A percentile compares a stretch with the other conserved stretches of the same genome.
Conservation (phyloP, 371 early-diverging fungal genomes). For the Rhizopus sp. region DNA sequence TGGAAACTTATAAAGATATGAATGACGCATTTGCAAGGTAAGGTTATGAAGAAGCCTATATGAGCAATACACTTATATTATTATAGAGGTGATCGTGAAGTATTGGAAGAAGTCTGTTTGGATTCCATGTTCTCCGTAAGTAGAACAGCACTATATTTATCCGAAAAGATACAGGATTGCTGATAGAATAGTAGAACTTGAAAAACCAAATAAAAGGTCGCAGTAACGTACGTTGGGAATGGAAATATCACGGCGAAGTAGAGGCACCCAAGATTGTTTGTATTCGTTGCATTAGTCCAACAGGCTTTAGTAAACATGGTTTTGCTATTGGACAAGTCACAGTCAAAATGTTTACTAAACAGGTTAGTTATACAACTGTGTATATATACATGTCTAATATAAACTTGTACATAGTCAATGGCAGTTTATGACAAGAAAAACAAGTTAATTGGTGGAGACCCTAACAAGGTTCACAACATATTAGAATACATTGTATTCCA, state of each 20-base stretch:
- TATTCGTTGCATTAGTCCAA: constrained; percentile 54
- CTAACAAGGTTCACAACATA: constrained; percentile 59
- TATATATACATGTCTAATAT: background rate
- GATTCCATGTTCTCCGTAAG: constrained; percentile 64
- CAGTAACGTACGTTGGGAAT: constrained; percentile 61
- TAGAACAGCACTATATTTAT: background rate
- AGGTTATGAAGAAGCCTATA: background rate
- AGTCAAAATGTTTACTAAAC: constrained; percentile 69
- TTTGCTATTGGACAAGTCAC: constrained; percentile 70
- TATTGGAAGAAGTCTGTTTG: constrained; percentile 64
- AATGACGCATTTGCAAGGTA: constrained; percentile 73
- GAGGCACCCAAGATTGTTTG: constrained; percentile 66
- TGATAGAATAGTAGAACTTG: constrained; percentile 43
- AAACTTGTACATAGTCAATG: constrained; percentile 45
- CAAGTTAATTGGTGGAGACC: constrained; percentile 57
- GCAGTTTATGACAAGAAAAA: constrained; percentile 63
- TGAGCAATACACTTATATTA: background rate
- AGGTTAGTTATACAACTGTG: constrained; percentile 33
- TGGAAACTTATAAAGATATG: constrained; percentile 69
- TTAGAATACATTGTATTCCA: constrained; percentile 76
- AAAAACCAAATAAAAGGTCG: constrained; percentile 70
- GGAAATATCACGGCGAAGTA: constrained; percentile 64
- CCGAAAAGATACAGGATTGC: background rate
- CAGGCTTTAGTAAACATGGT: constrained; percentile 48
- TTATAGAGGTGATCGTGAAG: constrained; percentile 59